Percentiles rank a stretch among this genome's conserved stretches.
phyloP scores from a whole-genome alignment of 2,329 filamentous ascomycete species.

The Fusarium sp. region DNA sequence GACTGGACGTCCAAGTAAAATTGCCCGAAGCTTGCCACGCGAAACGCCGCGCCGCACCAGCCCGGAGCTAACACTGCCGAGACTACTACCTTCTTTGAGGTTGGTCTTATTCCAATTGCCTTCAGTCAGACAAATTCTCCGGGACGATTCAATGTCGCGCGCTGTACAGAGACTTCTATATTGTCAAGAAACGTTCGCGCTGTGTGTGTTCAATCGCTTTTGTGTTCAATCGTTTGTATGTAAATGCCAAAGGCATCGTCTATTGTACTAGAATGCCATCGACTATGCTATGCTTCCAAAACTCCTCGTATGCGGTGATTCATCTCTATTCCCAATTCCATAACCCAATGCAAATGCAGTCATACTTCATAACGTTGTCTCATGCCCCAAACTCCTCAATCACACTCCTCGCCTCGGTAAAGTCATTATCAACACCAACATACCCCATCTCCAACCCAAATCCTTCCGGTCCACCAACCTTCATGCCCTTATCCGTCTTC shows the following conservation, averaged over 20 bases:
- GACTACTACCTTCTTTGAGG: background rate
- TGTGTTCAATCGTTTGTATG: too few relatives aligned
- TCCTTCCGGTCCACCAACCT: conserved; percentile 51
- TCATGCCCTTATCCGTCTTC: conserved; percentile 54
- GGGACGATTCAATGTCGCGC: background rate
- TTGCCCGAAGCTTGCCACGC: background rate
- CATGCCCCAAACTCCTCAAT: conserved; percentile 60
- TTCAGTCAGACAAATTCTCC: background rate
- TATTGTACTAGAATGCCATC: background rate
- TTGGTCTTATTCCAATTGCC: background rate
- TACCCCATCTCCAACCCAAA: conserved; percentile 50
- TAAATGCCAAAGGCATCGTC: background rate
- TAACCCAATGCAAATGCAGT: conserved; percentile 1
- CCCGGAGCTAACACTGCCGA: conserved; percentile 1
- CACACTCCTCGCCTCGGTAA: conserved; percentile 61
- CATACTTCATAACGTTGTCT: background rate
- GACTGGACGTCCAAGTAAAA: background rate
- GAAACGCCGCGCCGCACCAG: background rate
- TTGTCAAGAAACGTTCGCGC: background rate
- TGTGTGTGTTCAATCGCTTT: too few relatives aligned
- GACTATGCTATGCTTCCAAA: background rate
- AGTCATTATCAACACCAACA: conserved; percentile 50
- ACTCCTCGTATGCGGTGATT: background rate
- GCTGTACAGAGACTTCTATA: background rate
- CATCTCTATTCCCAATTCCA: background rate